Base-by-base conservation (phyloP, 2,329 filamentous ascomycete genomes). In the Fusarium burgessii region DNA sequence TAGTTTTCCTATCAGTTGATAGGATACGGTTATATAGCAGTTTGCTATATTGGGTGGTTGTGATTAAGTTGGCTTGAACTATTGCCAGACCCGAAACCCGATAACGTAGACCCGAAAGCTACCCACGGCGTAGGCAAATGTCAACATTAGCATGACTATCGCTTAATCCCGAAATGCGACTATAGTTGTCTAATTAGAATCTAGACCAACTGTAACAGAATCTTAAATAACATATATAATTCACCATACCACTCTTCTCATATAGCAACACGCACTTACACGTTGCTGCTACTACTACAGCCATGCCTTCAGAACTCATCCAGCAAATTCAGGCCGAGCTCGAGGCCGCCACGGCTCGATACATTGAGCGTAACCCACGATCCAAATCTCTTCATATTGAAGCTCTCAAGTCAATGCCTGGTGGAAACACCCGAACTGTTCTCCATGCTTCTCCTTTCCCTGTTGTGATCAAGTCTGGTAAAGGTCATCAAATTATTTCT, bases 391-490 rank as follows among this genome's bases (percentile, higher is more conserved):
- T 82, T 17, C 80, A 86, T 62, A 74, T 81, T 15, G 68, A 78
- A 29, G 82, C 84, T n/a, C 45, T 78, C 47, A 68, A 76, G 32
- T 66, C 71, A 15, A 76, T 85, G 32, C 84, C 84, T 1, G 84
- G 84, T 23, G 84, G 84, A 38, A 85, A 85, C 72, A 86, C 84
- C 9, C 79, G 84, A 60, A 83, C 81, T 0, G 79, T 84, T 18
- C 79, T 86, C 29, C 77, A 84, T 68, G 78, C 79, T n/a, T 76
- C 77, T 7, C 84, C 84, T 4, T 86, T 85, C 52, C 84, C 84
- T 2, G 65, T 85, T 13, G 78, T 74, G 13, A 82, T 85, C 63
- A 79, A 79, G 47, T 82, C 78, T 18, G 80, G 81, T 14, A 69
- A 77, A 29, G 78, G 78, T 9, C 75, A 78, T 46, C 76, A 79